Conservation (phyloP, 305 asterid species). For the Fraxinus floribunda region DNA sequence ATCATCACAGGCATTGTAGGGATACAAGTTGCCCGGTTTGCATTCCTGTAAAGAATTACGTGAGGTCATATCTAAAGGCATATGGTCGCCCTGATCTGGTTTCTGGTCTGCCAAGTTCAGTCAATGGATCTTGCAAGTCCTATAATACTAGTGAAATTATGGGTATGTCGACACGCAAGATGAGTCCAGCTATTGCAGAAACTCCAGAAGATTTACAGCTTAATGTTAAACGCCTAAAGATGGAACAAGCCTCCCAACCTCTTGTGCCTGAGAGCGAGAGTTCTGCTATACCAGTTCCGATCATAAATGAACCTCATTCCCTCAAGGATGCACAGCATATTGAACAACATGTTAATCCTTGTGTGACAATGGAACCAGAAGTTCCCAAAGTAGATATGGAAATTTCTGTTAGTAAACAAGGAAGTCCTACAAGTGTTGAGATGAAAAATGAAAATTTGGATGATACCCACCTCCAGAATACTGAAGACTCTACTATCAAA, state of each 20-base stretch:
- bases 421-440: constrained; percentile 40
- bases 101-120: constrained; percentile 44
- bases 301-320: constrained; percentile 43
- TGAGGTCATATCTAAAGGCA: constrained; percentile 56
- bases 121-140: constrained; percentile 49
- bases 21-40: constrained; percentile 84
- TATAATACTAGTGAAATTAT: constrained; percentile 49
- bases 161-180: constrained; percentile 40
- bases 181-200: constrained; percentile 45
- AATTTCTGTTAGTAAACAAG: constrained; percentile 44
- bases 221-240: constrained; percentile 76
- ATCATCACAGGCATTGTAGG: constrained; percentile 60
- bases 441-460: constrained; percentile 46
- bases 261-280: constrained; percentile 48
- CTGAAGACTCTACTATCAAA: constrained; percentile 43
- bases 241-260: constrained; percentile 57
- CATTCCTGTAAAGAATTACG: constrained; percentile 69
- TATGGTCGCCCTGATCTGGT: constrained; percentile 41
- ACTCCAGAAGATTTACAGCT: constrained; percentile 71
- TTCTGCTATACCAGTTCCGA: constrained; percentile 40
- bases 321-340: constrained; percentile 38
- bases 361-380: constrained; percentile 48
- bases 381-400: constrained; percentile 56
- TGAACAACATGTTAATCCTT: constrained; percentile 43
- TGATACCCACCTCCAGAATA: constrained; percentile 38